Conservation (phyloP, 805 yeast species). For the Candida sakaeoensis region DNA sequence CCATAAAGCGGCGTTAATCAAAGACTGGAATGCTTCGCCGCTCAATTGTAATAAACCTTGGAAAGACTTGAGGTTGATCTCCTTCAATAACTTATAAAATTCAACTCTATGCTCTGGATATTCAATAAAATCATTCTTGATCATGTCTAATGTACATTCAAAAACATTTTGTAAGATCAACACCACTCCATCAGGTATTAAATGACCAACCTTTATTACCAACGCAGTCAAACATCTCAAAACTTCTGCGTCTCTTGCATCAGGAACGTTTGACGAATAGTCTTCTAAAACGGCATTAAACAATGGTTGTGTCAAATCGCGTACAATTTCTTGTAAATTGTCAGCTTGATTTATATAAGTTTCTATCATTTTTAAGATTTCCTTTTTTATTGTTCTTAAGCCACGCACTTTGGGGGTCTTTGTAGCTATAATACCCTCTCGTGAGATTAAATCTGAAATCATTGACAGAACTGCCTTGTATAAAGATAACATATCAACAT, state of each 20-base stretch:
- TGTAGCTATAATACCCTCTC: conserved; percentile 83
- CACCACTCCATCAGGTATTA: conserved; percentile 88
- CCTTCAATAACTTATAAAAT: conserved; percentile 84
- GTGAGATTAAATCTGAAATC: conserved; percentile 76
- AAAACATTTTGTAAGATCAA: conserved; percentile 85
- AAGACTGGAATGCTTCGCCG: conserved; percentile 85
- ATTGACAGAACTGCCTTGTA: conserved; percentile 85
- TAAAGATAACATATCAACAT: conserved; percentile 82
- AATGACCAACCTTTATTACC: conserved; percentile 79
- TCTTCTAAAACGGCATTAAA: conserved; percentile 85
- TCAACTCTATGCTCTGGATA: conserved; percentile 98
- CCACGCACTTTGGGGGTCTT: conserved; percentile 95
- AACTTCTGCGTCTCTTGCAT: conserved; percentile 97
- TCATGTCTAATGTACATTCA: conserved; percentile 93
- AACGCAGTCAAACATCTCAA: conserved; percentile 90
- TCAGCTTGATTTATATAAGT: conserved; percentile 86
- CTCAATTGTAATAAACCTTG: conserved; percentile 83
- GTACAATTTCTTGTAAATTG: conserved; percentile 77
- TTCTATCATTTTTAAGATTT: conserved; percentile 82
- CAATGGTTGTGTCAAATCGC: conserved; percentile 77
- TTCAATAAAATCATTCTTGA: conserved; percentile 90
- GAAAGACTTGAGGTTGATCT: conserved; percentile 81
- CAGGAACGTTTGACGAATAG: conserved; percentile 83
- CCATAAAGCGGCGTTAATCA: conserved; percentile 94
- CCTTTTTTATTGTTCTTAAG: conserved; percentile 93